Evolutionary conservation across 2,329 filamentous ascomycete species (phyloP), one percentile per base, ranked within the genome.

Genomic region (Aspergillus thermomutatus): DNA sequence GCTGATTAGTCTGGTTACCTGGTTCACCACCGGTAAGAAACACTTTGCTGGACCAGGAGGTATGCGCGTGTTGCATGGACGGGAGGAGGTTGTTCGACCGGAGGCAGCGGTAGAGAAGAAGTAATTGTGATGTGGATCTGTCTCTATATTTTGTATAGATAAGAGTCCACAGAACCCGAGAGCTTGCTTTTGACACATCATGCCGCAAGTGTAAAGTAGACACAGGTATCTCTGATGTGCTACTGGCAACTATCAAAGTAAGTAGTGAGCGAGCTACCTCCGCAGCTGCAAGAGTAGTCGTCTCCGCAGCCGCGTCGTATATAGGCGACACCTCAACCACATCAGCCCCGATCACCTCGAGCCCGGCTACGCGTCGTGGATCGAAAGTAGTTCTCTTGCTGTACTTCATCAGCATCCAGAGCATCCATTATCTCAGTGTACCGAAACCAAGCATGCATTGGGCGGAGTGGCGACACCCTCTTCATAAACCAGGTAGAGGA

Each of bases 251-350:
- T 60, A 64, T 82, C 31, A 83, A 59, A 3, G 69, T 69, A 25
- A 83, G 69, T 46, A 84, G 62, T 7, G 80, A 82, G 50, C 79
- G 74, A 0, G 78, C 81, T 6, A 84, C 76, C 61, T 83, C 80
- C 4, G 81, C 79, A n/a, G 81, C 82, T 14, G 81, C 81, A 27
- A 84, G 68, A 1, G 76, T 74, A 0, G 82, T 84, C 4, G 79
- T 80, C 66, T 84, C 80, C 2, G 80, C 82, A 7, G 74, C 61
- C 53, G 79, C 82, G 56, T 84, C 82, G 62, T 84, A 84, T 6
- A 81, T 75, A 2, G 82, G 82, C 45, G 81, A 78, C 17, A 84
- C 82, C 63, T 84, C 82, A 34, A 84, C 81, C 46, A 83, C 77
- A 65, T 84, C 82, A 21, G 78, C 82, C 2, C 82, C 82, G 31